A percentile compares a stretch with the other conserved stretches of the same genome.
phyloP scores from a whole-genome alignment of 164 flowering plant species.

The Brasenia schreberi region DNA sequence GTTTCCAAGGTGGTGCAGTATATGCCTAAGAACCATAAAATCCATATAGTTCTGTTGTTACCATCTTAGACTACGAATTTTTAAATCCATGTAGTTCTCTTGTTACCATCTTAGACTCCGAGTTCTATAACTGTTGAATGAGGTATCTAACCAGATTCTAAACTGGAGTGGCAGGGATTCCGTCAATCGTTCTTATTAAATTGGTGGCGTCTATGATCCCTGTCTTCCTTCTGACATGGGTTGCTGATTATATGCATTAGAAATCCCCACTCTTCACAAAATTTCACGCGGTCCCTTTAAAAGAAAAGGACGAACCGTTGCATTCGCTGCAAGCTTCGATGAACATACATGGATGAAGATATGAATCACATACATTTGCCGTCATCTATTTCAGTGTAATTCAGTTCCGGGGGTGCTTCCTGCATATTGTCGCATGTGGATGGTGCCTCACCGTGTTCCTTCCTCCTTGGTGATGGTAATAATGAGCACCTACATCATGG shows the following conservation, averaged over 20 bases:
- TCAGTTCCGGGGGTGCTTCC: slow-evolving; percentile 67
- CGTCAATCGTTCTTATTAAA: no score
- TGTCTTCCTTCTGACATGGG: slow-evolving; percentile 78
- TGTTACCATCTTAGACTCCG: no score
- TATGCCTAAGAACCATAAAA: no score
- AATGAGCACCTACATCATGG: neutral
- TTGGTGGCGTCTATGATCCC: slow-evolving; percentile 17
- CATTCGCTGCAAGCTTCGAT: slow-evolving; percentile 81
- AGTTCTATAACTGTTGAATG: no score
- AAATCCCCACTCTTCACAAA: slow-evolving; percentile 83
- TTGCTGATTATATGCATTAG: slow-evolving; percentile 80
- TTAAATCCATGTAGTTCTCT: no score
- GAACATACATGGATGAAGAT: slow-evolving; percentile 57
- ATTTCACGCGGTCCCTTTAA: slow-evolving; percentile 61
- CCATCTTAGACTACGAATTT: no score
- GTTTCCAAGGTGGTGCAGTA: no score
- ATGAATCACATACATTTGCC: slow-evolving; percentile 68
- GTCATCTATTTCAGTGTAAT: slow-evolving; percentile 49
- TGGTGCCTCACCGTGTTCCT: slow-evolving; percentile 63
- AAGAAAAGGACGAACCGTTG: slow-evolving; percentile 42
- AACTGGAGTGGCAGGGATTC: no score
- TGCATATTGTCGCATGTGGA: slow-evolving; percentile 67
- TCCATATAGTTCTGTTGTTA: no score
- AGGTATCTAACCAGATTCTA: no score
- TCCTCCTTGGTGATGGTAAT: neutral